Base-by-base conservation (phyloP, 129 eudicot genomes). In the Lactuca sativa region DNA sequence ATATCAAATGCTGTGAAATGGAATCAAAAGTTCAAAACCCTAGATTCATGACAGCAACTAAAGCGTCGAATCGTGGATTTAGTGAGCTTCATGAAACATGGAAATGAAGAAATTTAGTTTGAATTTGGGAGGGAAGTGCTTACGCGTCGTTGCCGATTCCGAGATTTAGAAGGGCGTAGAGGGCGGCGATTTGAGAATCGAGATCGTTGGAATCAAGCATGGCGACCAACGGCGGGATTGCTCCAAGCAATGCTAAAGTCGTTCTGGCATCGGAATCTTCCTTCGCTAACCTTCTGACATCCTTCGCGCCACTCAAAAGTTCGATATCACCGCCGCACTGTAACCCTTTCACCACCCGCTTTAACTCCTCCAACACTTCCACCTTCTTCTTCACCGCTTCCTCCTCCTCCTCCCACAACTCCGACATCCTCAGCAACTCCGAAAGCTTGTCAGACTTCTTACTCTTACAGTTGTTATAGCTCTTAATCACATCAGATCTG, bases 81-180 rank as follows among this genome's bases (percentile, higher is more conserved):
- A 25, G 47, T n/a, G n/a, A 9, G 38, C 5, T 61, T 61, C 49
- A 60, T 37, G 40, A 60, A 33, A 61, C 51, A 21, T 51, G 32
- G 49, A 62, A 15, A 15, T 38, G 10, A 31, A 62, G 49, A 18
- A 62, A 62, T 37, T 36, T 11, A 62, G 32, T 62, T 62, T 40
- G 52, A 62, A 62, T 36, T 8, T 15, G 32, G 16, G 49, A 61
- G 31, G 51, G 31, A 59, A 31, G 5, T 13, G 43, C 79, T 76
- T 54, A 92, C 96, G 76, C 78, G 71, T 88, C 96, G 75, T 92
- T 92, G 48, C 85, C 88, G 47, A 92, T 92, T 66, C 85, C 96
- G 5, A 92, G 82, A 65, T 92, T 92, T 34, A 92, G 95, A 64
- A 92, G 72, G 66, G 95, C 98, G 55, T 92, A 92, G 3, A 92